Evolutionary conservation across 2,329 filamentous ascomycete species (phyloP).

Genomic region (Pezicula neosporulosa): DNA sequence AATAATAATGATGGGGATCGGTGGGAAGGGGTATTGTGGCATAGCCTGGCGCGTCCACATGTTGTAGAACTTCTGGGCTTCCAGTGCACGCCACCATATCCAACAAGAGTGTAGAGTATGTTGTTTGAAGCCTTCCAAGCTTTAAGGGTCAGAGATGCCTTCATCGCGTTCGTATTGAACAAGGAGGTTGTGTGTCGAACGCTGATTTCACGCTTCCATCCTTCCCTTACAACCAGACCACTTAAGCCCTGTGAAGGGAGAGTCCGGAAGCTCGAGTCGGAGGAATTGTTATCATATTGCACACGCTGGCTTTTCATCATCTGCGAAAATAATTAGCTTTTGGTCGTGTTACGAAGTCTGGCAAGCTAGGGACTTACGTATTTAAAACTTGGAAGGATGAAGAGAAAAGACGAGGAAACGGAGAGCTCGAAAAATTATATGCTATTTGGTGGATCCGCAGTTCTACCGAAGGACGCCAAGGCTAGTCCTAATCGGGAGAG

Average conservation of each 20-base stretch:
- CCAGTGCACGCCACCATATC: not conserved
- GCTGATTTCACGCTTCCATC: constrained; percentile 88
- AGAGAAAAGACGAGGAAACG: constrained; percentile 47
- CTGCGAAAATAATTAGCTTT: constrained; percentile 41
- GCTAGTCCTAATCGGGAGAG: constrained; percentile 22
- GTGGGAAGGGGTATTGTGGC: no score
- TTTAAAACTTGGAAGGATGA: constrained; percentile 99
- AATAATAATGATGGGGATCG: no score
- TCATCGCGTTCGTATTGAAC: constrained; percentile 96
- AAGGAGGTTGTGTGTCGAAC: constrained; percentile 99
- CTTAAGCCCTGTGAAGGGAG: constrained; percentile 90
- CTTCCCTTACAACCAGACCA: constrained; percentile 67
- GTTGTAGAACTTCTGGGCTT: not conserved
- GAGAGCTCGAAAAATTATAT: constrained; percentile 30
- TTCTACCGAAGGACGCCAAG: constrained; percentile 5
- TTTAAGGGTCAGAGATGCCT: constrained; percentile 85
- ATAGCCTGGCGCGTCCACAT: no score
- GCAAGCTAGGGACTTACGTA: constrained; percentile 61
- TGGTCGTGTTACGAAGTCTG: not conserved
- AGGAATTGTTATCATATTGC: constrained; percentile 77
- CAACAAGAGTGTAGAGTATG: not conserved
- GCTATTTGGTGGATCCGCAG: constrained; percentile 5
- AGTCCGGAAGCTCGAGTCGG: constrained; percentile 66
- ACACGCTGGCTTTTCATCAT: constrained; percentile 99
- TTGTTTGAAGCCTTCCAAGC: constrained; percentile 48